phyloP scores from a whole-genome alignment of 352 stramenopile genomes.

The Globisporangium parvum region DNA sequence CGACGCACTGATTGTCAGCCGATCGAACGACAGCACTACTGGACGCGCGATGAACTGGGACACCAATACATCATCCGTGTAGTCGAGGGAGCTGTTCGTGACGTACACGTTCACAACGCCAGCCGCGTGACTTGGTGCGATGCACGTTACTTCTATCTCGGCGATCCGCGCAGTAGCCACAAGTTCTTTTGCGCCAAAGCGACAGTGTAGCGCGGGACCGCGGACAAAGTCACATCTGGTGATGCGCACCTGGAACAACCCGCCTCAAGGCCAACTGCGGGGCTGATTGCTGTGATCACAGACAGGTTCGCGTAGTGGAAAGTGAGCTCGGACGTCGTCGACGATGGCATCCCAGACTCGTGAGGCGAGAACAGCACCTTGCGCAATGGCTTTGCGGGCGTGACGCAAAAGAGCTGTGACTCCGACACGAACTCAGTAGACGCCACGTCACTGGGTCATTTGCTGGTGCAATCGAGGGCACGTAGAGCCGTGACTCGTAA shows the following conservation, averaged over 20 bases:
- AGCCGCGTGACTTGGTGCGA: slow-evolving; percentile 18
- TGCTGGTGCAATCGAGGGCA: slow-evolving; percentile 25
- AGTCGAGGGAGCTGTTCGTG: slow-evolving; percentile 54
- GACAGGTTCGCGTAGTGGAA: slow-evolving; percentile 24
- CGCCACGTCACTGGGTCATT: slow-evolving; percentile 16
- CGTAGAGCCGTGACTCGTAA: slow-evolving; percentile 3
- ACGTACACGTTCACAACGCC: slow-evolving; percentile 34
- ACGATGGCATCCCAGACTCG: slow-evolving; percentile 6
- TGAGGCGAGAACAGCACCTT: slow-evolving; percentile 22
- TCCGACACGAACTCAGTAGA: slow-evolving; percentile 19
- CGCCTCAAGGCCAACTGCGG: slow-evolving; percentile 21
- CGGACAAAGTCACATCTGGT: slow-evolving; percentile 28
- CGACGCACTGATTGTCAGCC: slow-evolving; percentile 7
- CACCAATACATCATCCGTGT: slow-evolving; percentile 20
- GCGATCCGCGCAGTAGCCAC: slow-evolving; percentile 30
- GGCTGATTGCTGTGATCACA: slow-evolving; percentile 12
- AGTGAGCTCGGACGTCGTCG: not conserved
- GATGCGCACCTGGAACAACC: slow-evolving; percentile 23
- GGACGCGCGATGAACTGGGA: slow-evolving; percentile 37
- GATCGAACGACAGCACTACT: slow-evolving; percentile 27
- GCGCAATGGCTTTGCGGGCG: slow-evolving; percentile 16
- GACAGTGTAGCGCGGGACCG: slow-evolving; percentile 27
- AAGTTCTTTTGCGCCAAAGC: slow-evolving; percentile 29
- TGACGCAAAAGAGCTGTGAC: slow-evolving; percentile 26
- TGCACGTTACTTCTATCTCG: slow-evolving; percentile 22